Conservation (phyloP, 306 rosid species). For the Rosa chinensis region DNA sequence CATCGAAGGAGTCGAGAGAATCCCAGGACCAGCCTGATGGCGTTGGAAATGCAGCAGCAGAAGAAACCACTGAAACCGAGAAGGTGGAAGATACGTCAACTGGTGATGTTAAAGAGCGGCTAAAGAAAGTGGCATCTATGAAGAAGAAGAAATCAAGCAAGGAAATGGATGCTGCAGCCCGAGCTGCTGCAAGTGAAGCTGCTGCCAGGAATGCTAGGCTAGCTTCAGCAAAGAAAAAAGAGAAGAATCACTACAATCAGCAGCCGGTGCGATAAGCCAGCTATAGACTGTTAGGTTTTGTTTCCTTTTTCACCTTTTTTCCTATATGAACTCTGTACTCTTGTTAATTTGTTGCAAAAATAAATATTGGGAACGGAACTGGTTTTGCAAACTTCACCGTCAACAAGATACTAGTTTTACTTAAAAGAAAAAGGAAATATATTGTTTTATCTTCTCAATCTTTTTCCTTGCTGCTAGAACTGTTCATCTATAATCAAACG, state of each 20-base stretch:
- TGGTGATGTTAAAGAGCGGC: slow-evolving; percentile 69
- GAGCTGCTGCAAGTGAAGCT: slow-evolving; percentile 71
- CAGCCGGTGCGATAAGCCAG: slow-evolving; percentile 70
- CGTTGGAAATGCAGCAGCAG: slow-evolving; percentile 29
- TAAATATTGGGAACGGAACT: slow-evolving; percentile 39
- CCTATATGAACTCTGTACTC: slow-evolving; percentile 45
- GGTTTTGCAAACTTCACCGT: slow-evolving; percentile 26
- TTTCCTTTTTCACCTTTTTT: slow-evolving; percentile 26
- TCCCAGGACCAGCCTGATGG: slow-evolving; percentile 46
- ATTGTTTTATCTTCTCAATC: slow-evolving; percentile 10
- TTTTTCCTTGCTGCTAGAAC: background rate
- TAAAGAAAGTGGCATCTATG: slow-evolving; percentile 64
- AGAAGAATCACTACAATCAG: slow-evolving; percentile 76
- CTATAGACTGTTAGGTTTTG: slow-evolving; percentile 20
- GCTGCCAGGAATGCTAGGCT: slow-evolving; percentile 72
- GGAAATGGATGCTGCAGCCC: slow-evolving; percentile 76
- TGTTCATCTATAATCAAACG: background rate
- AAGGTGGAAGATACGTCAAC: slow-evolving; percentile 50
- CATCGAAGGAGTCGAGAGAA: slow-evolving; percentile 61
- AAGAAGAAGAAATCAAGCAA: slow-evolving; percentile 76
- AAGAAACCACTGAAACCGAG: slow-evolving; percentile 41
- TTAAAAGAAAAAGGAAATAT: slow-evolving; percentile 12
- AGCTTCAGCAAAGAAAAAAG: slow-evolving; percentile 73
- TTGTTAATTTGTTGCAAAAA: slow-evolving; percentile 46
- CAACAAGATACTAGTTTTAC: slow-evolving; percentile 27